These are phyloP conservation scores for Ascochyta lentis DNA, from an alignment of 2,329 filamentous ascomycete genomes.

Conservation along the genomic window DNA sequence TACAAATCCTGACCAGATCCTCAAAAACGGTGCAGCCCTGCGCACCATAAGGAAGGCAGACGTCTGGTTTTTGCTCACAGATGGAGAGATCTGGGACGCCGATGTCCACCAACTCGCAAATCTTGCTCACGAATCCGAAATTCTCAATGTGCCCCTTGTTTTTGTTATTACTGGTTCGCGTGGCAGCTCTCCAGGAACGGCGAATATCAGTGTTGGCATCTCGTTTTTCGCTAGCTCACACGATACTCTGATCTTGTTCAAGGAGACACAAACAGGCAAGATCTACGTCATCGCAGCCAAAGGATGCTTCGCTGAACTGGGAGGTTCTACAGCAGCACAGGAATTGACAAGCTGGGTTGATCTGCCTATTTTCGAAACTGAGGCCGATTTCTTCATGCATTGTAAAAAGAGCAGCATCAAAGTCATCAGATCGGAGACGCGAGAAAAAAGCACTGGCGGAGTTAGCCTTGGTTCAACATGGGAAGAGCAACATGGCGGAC, in stretches of 20 bases:
- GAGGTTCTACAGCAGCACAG: constrained; percentile 19
- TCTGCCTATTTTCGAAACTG: constrained; percentile 25
- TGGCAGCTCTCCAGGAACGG: constrained; percentile 22
- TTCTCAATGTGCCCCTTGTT: constrained; percentile 31
- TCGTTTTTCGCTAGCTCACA: constrained; percentile 42
- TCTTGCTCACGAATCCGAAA: constrained; percentile 23
- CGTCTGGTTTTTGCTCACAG: constrained; percentile 43
- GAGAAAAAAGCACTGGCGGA: constrained; percentile 15
- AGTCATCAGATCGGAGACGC: constrained; percentile 22
- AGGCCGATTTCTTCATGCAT: constrained; percentile 26
- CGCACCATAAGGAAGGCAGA: constrained; percentile 32
- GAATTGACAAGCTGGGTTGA: constrained; percentile 32
- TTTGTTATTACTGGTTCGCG: constrained; percentile 34
- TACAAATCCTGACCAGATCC: constrained; percentile 30
- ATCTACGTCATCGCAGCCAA: constrained; percentile 42
- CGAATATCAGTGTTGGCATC: constrained; percentile 44
- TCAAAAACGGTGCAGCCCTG: constrained; percentile 25
- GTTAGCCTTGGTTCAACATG: constrained; percentile 32
- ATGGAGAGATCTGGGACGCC: constrained; percentile 35
- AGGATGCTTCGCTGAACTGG: constrained; percentile 37
- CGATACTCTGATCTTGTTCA: constrained; percentile 43
- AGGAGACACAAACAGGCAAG: constrained; percentile 27
- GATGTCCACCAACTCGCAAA: constrained; percentile 31
- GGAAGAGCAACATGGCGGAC: constrained; percentile 24
- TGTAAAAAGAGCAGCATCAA: constrained; percentile 25